These are phyloP conservation scores for Jacaranda mimosifolia DNA, from an alignment of 257 asterid species.

Conservation along the genomic window DNA sequence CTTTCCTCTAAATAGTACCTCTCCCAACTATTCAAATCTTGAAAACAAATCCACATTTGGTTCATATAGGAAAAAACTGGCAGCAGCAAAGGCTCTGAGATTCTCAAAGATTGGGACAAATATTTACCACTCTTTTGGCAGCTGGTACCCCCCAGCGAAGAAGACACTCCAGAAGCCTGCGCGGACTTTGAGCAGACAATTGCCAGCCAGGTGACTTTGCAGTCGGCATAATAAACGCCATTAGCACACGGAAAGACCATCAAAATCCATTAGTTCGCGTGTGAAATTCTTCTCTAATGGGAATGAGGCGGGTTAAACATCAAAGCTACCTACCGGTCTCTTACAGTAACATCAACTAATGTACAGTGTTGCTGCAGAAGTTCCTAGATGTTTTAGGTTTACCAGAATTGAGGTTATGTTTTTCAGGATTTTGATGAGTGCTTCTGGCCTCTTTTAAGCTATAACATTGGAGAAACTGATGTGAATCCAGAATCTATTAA, in stretches of 20 bases:
- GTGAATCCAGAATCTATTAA: background rate
- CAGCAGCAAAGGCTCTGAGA: conserved; percentile 76
- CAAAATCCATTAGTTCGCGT: background rate
- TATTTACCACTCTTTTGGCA: conserved; percentile 94
- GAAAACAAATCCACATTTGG: too few species aligned
- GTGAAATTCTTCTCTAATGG: background rate
- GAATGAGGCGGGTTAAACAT: background rate
- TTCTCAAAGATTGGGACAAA: conserved; percentile 87
- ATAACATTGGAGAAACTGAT: conserved; percentile 5
- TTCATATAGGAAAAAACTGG: conserved; percentile 84
- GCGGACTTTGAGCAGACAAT: conserved; percentile 72
- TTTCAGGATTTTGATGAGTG: conserved; percentile 18
- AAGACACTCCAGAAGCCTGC: conserved; percentile 96
- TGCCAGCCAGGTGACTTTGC: conserved; percentile 68
- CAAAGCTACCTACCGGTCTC: too few species aligned
- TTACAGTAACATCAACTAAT: conserved; percentile 5
- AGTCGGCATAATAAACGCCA: conserved; percentile 56
- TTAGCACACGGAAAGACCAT: too few species aligned
- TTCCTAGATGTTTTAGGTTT: conserved; percentile 15
- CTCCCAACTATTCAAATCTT: background rate
- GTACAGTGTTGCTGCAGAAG: conserved; percentile 46
- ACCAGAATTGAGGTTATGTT: background rate
- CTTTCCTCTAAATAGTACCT: background rate
- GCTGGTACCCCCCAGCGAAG: conserved; percentile 98
- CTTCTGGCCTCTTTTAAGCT: background rate